Evolutionary conservation across 352 stramenopile genomes (phyloP).

Genomic region (Halophytophthora polymorphica): DNA sequence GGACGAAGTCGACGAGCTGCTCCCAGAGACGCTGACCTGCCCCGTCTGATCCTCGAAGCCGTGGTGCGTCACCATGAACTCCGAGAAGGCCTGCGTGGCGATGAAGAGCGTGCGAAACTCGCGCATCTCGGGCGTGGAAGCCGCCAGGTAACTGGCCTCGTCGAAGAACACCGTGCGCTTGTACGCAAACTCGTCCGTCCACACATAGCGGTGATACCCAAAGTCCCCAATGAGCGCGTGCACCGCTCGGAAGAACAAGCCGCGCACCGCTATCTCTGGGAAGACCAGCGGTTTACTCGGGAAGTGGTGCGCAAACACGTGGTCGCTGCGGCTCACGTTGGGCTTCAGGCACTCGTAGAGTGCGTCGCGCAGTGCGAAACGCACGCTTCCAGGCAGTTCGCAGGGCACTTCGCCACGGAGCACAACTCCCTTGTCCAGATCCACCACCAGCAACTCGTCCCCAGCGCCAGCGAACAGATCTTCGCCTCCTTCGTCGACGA

Average conservation of each 20-base stretch:
- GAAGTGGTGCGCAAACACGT: slow-evolving; percentile 71
- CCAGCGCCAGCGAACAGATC: slow-evolving; percentile 46
- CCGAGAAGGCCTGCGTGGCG: slow-evolving; percentile 80
- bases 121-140: slow-evolving; percentile 65
- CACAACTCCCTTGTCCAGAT: slow-evolving; percentile 66
- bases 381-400: slow-evolving; percentile 40
- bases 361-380: slow-evolving; percentile 42
- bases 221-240: slow-evolving; percentile 78
- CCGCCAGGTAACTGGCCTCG: slow-evolving; percentile 80
- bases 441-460: slow-evolving; percentile 72
- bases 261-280: slow-evolving; percentile 65
- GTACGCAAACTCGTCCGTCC: slow-evolving; percentile 80
- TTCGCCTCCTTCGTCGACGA: slow-evolving; percentile 33
- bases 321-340: slow-evolving; percentile 68
- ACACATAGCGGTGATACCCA: slow-evolving; percentile 81
- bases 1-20: not conserved
- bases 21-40: slow-evolving; percentile 10
- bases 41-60: slow-evolving; percentile 70
- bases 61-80: slow-evolving; percentile 81
- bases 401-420: slow-evolving; percentile 52
- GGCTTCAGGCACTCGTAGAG: slow-evolving; percentile 69
- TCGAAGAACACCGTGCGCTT: slow-evolving; percentile 83
- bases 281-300: slow-evolving; percentile 66
- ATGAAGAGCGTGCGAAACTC: slow-evolving; percentile 86
- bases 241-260: slow-evolving; percentile 62